phyloP scores from a whole-genome alignment of 1,284 basidiomycete genomes.

The Trametes sp. region DNA sequence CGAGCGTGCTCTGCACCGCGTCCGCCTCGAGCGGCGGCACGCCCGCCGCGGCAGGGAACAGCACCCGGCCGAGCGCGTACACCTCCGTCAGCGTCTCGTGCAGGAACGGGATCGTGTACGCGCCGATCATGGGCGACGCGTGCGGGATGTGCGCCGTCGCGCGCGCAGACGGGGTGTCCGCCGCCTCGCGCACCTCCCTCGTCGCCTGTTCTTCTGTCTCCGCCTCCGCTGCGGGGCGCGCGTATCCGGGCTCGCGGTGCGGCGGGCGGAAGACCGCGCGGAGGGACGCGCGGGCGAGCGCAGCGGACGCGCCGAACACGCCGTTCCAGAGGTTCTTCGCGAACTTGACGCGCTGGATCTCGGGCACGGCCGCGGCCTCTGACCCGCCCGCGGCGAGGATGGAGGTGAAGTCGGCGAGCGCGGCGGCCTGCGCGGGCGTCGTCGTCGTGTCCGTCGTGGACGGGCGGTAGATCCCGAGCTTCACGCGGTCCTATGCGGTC shows the following conservation, averaged over 20 bases:
- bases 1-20: constrained; percentile 49
- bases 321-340: constrained; percentile 73
- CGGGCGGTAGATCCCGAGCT: constrained; percentile 61
- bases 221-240: not conserved
- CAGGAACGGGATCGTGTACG: constrained; percentile 57
- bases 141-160: constrained; percentile 48
- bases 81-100: constrained; percentile 56
- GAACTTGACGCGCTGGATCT: constrained; percentile 69
- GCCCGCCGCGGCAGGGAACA: constrained; percentile 54
- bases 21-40: constrained; percentile 48
- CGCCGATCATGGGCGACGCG: constrained; percentile 46
- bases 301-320: constrained; percentile 59
- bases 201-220: not conserved
- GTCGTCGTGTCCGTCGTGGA: constrained; percentile 51
- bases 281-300: constrained; percentile 58
- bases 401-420: constrained; percentile 56
- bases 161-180: constrained; percentile 1
- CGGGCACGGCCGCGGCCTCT: constrained; percentile 55
- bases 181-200: not conserved
- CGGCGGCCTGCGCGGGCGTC: constrained; percentile 49
- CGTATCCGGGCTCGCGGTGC: constrained; percentile 26
- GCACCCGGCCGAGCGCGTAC: constrained; percentile 53
- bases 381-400: constrained; percentile 58
- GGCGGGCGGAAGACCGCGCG: constrained; percentile 61
- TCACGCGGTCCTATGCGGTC: constrained; percentile 54